Conservation (phyloP, 2,329 filamentous ascomycete genomes). For the Phaeomoniella chlamydospora region DNA sequence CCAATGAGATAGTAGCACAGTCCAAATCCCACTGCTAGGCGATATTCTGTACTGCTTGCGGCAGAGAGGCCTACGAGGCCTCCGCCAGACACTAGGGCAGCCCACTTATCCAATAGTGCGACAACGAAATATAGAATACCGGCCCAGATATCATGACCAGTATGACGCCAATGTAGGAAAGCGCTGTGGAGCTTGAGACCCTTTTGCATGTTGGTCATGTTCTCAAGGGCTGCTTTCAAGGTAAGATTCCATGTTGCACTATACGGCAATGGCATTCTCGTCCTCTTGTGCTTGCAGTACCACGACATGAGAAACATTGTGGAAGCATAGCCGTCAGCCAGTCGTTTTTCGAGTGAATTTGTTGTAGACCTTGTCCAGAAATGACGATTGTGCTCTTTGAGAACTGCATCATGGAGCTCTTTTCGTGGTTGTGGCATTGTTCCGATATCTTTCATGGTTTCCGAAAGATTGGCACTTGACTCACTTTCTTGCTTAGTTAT, state of each 20-base stretch:
- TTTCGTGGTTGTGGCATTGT: constrained; percentile 32
- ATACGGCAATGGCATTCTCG: constrained; percentile 35
- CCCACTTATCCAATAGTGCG: constrained; percentile 42
- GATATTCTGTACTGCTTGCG: constrained; percentile 19
- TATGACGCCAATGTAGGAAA: constrained; percentile 44
- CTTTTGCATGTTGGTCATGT: constrained; percentile 37
- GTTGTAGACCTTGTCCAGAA: constrained; percentile 26
- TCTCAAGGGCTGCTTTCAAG: constrained; percentile 38
- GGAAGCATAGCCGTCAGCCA: constrained; percentile 36
- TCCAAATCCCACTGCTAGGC: constrained; percentile 38
- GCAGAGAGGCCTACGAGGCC: constrained; percentile 23
- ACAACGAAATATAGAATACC: constrained; percentile 40
- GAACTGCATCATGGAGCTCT: constrained; percentile 29
- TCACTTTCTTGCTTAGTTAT: too few species aligned
- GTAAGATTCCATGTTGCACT: constrained; percentile 45
- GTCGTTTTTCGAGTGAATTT: constrained; percentile 32
- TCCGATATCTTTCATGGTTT: constrained; percentile 33
- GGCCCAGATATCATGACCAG: constrained; percentile 38
- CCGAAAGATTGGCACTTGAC: constrained; percentile 16
- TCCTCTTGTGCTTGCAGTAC: constrained; percentile 34
- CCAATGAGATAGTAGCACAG: constrained; percentile 43
- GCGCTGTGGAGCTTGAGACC: constrained; percentile 41
- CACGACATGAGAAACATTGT: constrained; percentile 40
- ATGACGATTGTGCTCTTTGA: constrained; percentile 26
- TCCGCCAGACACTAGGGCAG: constrained; percentile 31